Evolutionary conservation across 2,329 filamentous ascomycete genomes (phyloP), one percentile per base, ranked within the genome.

Genomic region (Fusarium bulbicola): DNA sequence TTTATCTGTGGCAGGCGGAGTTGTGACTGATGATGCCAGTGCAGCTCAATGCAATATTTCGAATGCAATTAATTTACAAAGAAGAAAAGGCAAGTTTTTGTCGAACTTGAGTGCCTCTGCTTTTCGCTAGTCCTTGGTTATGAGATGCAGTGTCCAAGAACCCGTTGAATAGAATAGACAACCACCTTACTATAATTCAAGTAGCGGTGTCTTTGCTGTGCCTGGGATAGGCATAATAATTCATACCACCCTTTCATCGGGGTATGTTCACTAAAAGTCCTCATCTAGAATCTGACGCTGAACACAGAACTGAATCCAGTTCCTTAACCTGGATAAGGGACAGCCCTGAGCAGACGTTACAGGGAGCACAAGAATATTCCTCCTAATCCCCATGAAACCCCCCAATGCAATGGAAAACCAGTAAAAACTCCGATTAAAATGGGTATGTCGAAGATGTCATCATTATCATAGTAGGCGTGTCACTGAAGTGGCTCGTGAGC

Each of bases 381-480:
- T 52, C 70, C 68, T 63, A 72, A 68, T 52, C 42, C 65, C 63
- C 59, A 50, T 69, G 43, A 74, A 68, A 63, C 50, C 42, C 66
- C 66, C 59, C 61, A 54, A 67, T 67, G 68, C 63, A 70, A 77
- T 73, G 73, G 74, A 75, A 72, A 75, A 53, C 74, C 77, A 69
- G 71, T 74, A 68, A 76, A 78, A 81, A 81, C 80, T 80, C 80
- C 79, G 70, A 66, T 74, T 77, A 76, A 76, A 73, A 78, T 80
- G 77, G 72, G 74, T 75, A 80, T 76, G 76, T 75, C 74, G 68
- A 73, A 77, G 72, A 76, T 71, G 68, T 80, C 75, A 80, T 77
- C 62, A 79, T 79, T 77, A 76, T 78, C 76, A 78, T 61, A 70
- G 63, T 74, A 70, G 63, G 58, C 73, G 65, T 71, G 45, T 74